Conservation (phyloP, 2,329 filamentous ascomycete species). For the Coleophoma eucalyptorum region DNA sequence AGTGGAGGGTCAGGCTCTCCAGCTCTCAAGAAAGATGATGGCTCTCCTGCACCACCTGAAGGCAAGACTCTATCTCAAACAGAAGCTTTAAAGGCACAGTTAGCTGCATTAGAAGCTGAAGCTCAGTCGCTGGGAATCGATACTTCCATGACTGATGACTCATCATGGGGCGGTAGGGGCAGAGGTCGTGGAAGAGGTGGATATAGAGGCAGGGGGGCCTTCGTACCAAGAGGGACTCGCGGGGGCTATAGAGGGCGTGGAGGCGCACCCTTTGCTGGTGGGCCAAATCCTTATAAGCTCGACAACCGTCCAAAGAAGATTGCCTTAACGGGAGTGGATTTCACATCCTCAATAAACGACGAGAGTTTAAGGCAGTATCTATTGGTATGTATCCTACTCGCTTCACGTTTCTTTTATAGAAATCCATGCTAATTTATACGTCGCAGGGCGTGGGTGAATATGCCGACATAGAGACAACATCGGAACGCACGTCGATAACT, state of each 20-base stretch:
- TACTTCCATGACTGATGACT: slow-evolving; percentile 39
- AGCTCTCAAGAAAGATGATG: slow-evolving; percentile 8
- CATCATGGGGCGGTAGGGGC: slow-evolving; percentile 35
- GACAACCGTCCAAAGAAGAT: slow-evolving; percentile 74
- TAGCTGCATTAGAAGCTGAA: slow-evolving; percentile 71
- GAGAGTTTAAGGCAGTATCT: slow-evolving; percentile 70
- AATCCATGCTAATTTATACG: slow-evolving; percentile 6
- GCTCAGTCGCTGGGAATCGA: slow-evolving; percentile 67
- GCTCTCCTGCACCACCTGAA: slow-evolving; percentile 11
- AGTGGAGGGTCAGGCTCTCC: slow-evolving; percentile 26
- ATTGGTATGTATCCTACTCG: slow-evolving; percentile 45
- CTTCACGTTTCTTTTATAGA: neutral
- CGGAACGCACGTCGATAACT: slow-evolving; percentile 47
- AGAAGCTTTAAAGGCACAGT: slow-evolving; percentile 63
- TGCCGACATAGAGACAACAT: slow-evolving; percentile 48
- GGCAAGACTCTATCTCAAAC: slow-evolving; percentile 43
- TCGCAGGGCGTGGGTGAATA: slow-evolving; percentile 59
- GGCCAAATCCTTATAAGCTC: slow-evolving; percentile 53
- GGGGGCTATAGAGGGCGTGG: slow-evolving; percentile 45
- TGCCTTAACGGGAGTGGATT: slow-evolving; percentile 59
- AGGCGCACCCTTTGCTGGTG: slow-evolving; percentile 25
- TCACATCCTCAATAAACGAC: slow-evolving; percentile 58
- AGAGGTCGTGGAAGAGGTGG: slow-evolving; percentile 33
- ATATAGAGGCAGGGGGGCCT: slow-evolving; percentile 33
- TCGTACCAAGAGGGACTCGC: slow-evolving; percentile 31